phyloP scores from a whole-genome alignment of 345 rosid genomes.

The Sonneratia caseolaris region DNA sequence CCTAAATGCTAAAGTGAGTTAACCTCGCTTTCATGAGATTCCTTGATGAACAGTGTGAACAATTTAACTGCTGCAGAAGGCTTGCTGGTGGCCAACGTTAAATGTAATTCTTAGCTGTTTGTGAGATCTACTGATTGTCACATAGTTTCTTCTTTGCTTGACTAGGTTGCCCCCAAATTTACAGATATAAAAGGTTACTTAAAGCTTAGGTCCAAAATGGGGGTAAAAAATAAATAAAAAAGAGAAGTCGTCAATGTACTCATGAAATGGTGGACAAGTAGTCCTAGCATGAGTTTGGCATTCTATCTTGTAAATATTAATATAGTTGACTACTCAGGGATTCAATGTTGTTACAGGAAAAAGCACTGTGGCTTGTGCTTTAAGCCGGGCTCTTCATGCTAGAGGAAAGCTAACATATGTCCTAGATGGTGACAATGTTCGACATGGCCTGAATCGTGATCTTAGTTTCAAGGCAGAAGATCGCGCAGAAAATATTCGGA shows the following conservation, averaged over 20 bases:
- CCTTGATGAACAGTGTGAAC: background rate
- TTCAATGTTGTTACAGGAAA: constrained; percentile 35
- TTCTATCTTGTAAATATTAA: background rate
- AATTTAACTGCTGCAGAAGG: background rate
- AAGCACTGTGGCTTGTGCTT: constrained; percentile 78
- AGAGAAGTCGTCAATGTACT: too few relatives aligned
- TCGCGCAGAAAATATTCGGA: constrained; percentile 64
- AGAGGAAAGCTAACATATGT: constrained; percentile 65
- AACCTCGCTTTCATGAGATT: background rate
- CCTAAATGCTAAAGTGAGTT: background rate
- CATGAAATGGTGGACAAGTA: too few relatives aligned
- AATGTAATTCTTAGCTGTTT: background rate
- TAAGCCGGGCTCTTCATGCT: constrained; percentile 41
- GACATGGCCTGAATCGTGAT: constrained; percentile 66
- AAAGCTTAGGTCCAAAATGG: too few relatives aligned
- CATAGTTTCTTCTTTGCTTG: background rate
- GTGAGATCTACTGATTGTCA: background rate
- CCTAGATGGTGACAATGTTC: constrained; percentile 77
- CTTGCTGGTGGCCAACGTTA: background rate
- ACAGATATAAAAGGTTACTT: too few relatives aligned
- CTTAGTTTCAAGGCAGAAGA: constrained; percentile 63
- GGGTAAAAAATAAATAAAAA: too few relatives aligned
- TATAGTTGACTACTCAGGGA: background rate
- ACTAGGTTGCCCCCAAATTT: too few relatives aligned
- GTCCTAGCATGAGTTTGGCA: background rate